Base-by-base conservation (phyloP, 805 yeast genomes). In the Kodamaea hsintzibuensis region DNA sequence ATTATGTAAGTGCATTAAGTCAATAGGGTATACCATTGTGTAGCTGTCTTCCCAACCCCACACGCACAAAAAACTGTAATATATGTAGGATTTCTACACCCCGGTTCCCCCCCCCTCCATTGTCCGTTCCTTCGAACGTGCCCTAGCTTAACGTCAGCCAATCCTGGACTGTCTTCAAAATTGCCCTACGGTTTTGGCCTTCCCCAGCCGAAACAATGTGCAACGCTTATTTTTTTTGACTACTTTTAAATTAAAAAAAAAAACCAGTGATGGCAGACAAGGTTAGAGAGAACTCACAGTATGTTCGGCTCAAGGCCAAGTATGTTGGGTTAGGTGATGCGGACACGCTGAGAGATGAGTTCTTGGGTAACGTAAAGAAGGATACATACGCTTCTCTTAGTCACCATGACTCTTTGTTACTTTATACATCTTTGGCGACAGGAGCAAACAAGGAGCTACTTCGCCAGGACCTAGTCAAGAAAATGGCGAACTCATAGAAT, bases 271-370 rank as follows among this genome's bases (percentile, higher is more conserved):
- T 75, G 91, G 85, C 90, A 4, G 91, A 87, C 60, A 83, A 82
- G 68, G 73, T 82, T 18, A 73, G 87, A 57, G 88, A 85, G 43
- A 77, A 77, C 56, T 86, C 82, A 61, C 73, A 76, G 47, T 85
- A 76, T 63, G 83, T 82, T 47, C 79, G 74, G 33, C 73, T 83
- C 50, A 85, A 84, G 61, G 59, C 82, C 43, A 83, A 86, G 62
- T 84, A 88, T 63, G 73, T 86, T 18, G 96, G 96, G 1, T 67
- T 92, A 0, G 97, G 97, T 0, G 79, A 83, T 62, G 78, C 91
- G 8, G 85, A 83, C 51, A 91, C 96, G 0, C 75, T 86, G 0
- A 74, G 85, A 50, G 71, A 72, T 13, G 93, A 89, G 66, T 92
- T 93, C 82, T 62, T 85, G 56, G 68, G 79, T 5, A 89, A 88